Evolutionary conservation across 352 stramenopile genomes (phyloP).

Genomic region (Globisporangium recalcitrans): DNA sequence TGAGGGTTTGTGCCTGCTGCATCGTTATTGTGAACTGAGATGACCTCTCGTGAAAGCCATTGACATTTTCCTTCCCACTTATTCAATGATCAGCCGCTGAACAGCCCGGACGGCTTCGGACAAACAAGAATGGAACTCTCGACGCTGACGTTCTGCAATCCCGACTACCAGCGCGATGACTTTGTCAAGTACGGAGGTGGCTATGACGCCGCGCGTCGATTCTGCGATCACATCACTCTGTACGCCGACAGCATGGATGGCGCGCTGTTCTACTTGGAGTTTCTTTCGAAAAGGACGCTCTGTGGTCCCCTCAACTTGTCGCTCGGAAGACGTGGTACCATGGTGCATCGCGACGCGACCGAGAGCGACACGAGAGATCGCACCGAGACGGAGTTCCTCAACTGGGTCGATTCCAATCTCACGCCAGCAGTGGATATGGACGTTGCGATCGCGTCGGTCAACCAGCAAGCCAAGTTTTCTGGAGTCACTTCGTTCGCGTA

Average conservation of each 20-base stretch:
- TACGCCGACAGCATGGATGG: conserved; percentile 69
- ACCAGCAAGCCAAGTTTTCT: conserved; percentile 45
- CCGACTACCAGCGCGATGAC: conserved; percentile 62
- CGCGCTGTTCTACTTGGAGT: conserved; percentile 71
- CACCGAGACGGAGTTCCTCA: conserved; percentile 32
- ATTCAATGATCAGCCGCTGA: conserved; percentile 5
- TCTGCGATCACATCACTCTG: conserved; percentile 64
- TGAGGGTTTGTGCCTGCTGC: conserved; percentile 25
- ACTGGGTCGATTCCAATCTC: conserved; percentile 40
- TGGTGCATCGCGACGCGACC: conserved; percentile 36
- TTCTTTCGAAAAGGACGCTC: conserved; percentile 40
- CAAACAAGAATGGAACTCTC: conserved; percentile 27
- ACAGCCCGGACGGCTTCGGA: not conserved
- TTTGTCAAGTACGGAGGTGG: conserved; percentile 56
- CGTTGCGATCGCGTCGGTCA: conserved; percentile 43
- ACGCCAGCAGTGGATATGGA: conserved; percentile 38
- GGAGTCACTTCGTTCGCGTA: conserved; percentile 53
- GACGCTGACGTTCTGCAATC: conserved; percentile 76
- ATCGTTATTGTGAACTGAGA: not conserved
- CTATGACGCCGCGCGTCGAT: conserved; percentile 48
- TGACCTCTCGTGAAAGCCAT: not conserved
- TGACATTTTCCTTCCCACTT: not conserved
- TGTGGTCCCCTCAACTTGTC: conserved; percentile 44
- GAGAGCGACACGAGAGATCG: conserved; percentile 21
- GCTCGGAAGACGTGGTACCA: conserved; percentile 41